Evolutionary conservation across 139 green algal species (phyloP).

Genomic region (Chlorella ohadii): DNA sequence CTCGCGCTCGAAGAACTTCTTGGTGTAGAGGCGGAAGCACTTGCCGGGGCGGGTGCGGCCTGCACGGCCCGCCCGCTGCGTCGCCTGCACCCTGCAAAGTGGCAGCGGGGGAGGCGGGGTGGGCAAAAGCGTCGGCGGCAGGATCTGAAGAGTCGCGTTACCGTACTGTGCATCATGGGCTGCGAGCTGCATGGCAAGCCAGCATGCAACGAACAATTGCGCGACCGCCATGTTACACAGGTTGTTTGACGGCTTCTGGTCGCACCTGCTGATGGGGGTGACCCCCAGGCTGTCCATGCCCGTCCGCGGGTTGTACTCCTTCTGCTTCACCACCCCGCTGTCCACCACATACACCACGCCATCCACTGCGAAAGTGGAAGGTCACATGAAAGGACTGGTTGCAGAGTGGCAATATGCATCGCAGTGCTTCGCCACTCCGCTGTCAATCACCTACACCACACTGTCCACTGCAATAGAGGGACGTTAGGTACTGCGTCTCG

Average conservation of each 20-base stretch:
- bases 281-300: conserved; percentile 91
- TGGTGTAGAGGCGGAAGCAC: conserved; percentile 96
- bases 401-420: too few relatives aligned
- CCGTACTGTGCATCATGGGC: too few relatives aligned
- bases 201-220: too few relatives aligned
- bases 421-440: conserved; percentile 94
- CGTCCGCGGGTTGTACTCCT: conserved; percentile 85
- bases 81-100: conserved; percentile 75
- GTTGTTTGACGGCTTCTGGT: too few relatives aligned
- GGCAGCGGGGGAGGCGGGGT: too few relatives aligned
- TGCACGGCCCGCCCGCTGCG: conserved; percentile 89
- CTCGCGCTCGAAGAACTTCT: conserved; percentile 77
- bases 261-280: conserved; percentile 73
- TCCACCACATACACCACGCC: conserved; percentile 93
- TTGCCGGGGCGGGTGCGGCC: conserved; percentile 87
- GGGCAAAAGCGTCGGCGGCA: too few relatives aligned
- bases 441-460: conserved; percentile 92
- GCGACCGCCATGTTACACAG: too few relatives aligned
- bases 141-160: too few relatives aligned
- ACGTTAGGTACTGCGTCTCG: too few relatives aligned
- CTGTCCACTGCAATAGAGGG: conserved; percentile 70
- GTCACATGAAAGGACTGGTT: too few relatives aligned
- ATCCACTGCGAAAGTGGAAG: conserved; percentile 64
- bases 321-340: conserved; percentile 93
- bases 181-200: too few relatives aligned